These are phyloP conservation scores for Choiromyces venosus DNA, from an alignment of 495 filamentous ascomycete genomes.

Conservation along the genomic window DNA sequence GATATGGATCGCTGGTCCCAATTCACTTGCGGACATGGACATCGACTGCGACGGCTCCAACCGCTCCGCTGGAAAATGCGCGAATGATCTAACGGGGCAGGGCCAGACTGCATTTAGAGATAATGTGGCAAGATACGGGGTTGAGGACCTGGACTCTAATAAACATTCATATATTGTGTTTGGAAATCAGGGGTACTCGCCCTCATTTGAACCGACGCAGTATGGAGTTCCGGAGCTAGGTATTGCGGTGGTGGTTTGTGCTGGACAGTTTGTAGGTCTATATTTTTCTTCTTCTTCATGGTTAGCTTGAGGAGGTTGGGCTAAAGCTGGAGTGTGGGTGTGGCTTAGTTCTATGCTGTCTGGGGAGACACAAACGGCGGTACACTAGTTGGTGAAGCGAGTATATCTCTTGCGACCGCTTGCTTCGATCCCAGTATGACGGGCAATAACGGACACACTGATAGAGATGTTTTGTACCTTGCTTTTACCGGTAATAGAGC, in stretches of 20 bases:
- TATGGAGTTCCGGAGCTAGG: slow-evolving; percentile 56
- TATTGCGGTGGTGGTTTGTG: slow-evolving; percentile 60
- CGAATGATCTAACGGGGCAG: slow-evolving; percentile 51
- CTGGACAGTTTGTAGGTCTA: slow-evolving; percentile 49
- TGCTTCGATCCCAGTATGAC: slow-evolving; percentile 50
- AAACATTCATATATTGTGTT: slow-evolving; percentile 63
- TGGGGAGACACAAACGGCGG: slow-evolving; percentile 63
- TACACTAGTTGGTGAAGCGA: slow-evolving; percentile 53
- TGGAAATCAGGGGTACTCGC: slow-evolving; percentile 52
- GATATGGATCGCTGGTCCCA: slow-evolving; percentile 21
- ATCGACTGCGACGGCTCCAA: slow-evolving; percentile 64
- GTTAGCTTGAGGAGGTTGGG: background rate
- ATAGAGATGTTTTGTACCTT: slow-evolving; percentile 53
- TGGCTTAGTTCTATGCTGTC: slow-evolving; percentile 54
- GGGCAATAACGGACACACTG: slow-evolving; percentile 51
- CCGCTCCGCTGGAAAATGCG: slow-evolving; percentile 49
- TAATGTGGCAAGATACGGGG: slow-evolving; percentile 46
- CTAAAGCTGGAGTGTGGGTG: background rate
- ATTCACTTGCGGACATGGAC: slow-evolving; percentile 53
- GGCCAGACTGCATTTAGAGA: slow-evolving; percentile 53
- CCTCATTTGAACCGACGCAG: slow-evolving; percentile 50
- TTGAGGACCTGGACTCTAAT: slow-evolving; percentile 56
- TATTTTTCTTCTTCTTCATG: background rate
- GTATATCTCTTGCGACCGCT: slow-evolving; percentile 54
- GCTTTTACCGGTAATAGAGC: slow-evolving; percentile 52